Conservation (phyloP, 106 monocot genomes). For the Posidonia australis region DNA sequence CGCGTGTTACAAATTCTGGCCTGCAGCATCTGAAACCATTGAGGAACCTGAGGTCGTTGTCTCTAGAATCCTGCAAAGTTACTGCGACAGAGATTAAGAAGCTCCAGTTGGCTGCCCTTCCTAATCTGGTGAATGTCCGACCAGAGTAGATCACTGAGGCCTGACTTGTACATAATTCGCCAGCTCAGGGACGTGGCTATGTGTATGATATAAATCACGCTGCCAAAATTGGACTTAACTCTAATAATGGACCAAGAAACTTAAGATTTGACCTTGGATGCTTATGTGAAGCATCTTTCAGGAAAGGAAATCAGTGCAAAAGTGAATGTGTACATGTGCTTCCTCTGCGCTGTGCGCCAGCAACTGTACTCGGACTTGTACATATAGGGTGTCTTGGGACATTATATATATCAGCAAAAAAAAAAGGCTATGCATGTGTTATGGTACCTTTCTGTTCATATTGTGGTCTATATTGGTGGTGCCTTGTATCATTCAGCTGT, state of each 20-base stretch:
- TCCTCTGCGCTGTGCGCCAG: not conserved
- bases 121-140: slow-evolving; percentile 63
- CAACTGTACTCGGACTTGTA: not conserved
- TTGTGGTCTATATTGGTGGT: too few relatives aligned
- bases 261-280: not conserved
- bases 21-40: slow-evolving; percentile 74
- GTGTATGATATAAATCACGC: not conserved
- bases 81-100: slow-evolving; percentile 90
- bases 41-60: slow-evolving; percentile 73
- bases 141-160: slow-evolving; percentile 31
- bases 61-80: slow-evolving; percentile 86
- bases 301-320: not conserved
- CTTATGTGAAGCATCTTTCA: not conserved
- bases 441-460: too few relatives aligned
- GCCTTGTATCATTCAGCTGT: too few relatives aligned
- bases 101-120: slow-evolving; percentile 78
- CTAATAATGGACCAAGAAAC: not conserved
- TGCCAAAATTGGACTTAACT: not conserved
- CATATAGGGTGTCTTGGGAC: not conserved
- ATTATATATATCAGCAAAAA: not conserved
- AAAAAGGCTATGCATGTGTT: too few relatives aligned
- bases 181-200: not conserved
- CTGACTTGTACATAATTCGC: slow-evolving; percentile 2
- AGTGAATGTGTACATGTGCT: slow-evolving; percentile 1
- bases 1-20: slow-evolving; percentile 65